These are phyloP conservation scores for Jamesozyma piceae DNA, from an alignment of 805 yeast species.

Conservation along the genomic window DNA sequence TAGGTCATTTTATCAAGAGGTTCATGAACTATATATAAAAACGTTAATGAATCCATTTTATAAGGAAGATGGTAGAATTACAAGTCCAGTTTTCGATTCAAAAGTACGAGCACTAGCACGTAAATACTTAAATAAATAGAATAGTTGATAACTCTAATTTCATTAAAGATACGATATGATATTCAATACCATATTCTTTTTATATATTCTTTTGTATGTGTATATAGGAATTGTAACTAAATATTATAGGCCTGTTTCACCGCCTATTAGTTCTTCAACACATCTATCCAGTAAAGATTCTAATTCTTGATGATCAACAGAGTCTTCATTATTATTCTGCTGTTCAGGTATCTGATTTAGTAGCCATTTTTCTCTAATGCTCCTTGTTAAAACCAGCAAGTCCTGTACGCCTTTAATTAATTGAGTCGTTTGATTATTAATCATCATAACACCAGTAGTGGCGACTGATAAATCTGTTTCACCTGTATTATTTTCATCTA, in stretches of 20 bases:
- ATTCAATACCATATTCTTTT: background rate
- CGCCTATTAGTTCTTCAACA: constrained; percentile 15
- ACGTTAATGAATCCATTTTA: constrained; percentile 82
- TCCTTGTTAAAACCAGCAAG: constrained; percentile 25
- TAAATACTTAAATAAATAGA: constrained; percentile 49
- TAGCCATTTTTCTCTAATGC: constrained; percentile 29
- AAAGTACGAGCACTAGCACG: constrained; percentile 63
- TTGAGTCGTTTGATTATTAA: constrained; percentile 26
- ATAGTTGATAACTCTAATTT: background rate
- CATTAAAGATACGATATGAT: background rate
- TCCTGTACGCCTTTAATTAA: constrained; percentile 29
- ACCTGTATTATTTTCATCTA: background rate
- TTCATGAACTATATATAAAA: constrained; percentile 82
- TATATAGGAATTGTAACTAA: too few relatives aligned
- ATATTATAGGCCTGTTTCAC: background rate
- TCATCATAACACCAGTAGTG: constrained; percentile 23
- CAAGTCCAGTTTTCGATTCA: constrained; percentile 64
- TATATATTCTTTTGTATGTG: background rate
- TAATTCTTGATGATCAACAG: constrained; percentile 13
- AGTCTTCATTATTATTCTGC: constrained; percentile 1
- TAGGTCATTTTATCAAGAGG: constrained; percentile 73
- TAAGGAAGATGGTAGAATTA: constrained; percentile 61
- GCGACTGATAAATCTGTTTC: constrained; percentile 20
- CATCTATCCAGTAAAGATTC: constrained; percentile 16
- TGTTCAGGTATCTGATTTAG: constrained; percentile 25